These are phyloP conservation scores for Eutypa lata DNA, from an alignment of 2,329 filamentous ascomycete species.

Conservation along the genomic window DNA sequence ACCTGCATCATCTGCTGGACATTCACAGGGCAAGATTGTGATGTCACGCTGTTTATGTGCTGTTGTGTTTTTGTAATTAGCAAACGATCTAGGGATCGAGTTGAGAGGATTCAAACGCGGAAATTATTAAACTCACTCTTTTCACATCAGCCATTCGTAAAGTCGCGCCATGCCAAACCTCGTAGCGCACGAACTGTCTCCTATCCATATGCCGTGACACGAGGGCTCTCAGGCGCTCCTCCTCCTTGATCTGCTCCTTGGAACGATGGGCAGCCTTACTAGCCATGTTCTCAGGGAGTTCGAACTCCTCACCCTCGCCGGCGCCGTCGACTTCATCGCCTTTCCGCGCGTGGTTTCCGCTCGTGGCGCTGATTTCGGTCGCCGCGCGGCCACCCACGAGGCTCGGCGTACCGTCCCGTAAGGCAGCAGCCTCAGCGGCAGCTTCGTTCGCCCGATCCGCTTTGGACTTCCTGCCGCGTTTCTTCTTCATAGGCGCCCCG, in stretches of 20 bases:
- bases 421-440: constrained; percentile 41
- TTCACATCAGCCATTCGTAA: constrained; percentile 67
- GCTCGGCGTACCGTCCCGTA: constrained; percentile 35
- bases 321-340: constrained; percentile 53
- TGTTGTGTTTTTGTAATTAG: constrained; percentile 25
- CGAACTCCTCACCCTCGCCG: constrained; percentile 55
- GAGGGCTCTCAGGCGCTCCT: constrained; percentile 55
- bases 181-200: constrained; percentile 68
- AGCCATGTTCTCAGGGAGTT: constrained; percentile 48
- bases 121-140: constrained; percentile 44
- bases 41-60: constrained; percentile 78
- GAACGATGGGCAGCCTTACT: constrained; percentile 46
- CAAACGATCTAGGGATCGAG: not conserved
- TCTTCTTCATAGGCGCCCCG: constrained; percentile 49
- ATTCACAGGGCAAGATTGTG: constrained; percentile 70
- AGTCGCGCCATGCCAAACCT: constrained; percentile 67
- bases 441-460: constrained; percentile 48
- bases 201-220: constrained; percentile 62
- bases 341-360: constrained; percentile 37
- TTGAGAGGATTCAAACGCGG: not conserved
- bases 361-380: constrained; percentile 40
- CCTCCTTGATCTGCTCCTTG: constrained; percentile 65
- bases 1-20: constrained; percentile 74
- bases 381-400: constrained; percentile 42
- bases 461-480: constrained; percentile 61